Evolutionary conservation across 331 rosid species (phyloP).

Genomic region (Malus hybrid): DNA sequence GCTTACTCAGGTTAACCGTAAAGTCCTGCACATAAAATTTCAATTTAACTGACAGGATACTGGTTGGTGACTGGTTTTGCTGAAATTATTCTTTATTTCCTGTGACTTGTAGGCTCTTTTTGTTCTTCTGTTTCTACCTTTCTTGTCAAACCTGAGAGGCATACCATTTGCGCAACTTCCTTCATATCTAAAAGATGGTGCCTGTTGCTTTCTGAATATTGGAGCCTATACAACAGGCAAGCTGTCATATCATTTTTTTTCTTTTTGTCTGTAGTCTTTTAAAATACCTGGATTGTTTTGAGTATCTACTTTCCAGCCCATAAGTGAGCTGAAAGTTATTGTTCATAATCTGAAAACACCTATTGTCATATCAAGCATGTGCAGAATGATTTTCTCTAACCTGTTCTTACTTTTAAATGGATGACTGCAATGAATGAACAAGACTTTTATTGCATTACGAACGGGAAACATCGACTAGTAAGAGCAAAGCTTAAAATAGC

Average conservation of each 20-base stretch:
- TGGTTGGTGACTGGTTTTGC: neutral
- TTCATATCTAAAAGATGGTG: slow-evolving; percentile 67
- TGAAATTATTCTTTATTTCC: neutral
- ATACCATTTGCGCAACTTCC: slow-evolving; percentile 71
- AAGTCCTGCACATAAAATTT: neutral
- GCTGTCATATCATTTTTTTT: neutral
- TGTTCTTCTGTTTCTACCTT: slow-evolving; percentile 67
- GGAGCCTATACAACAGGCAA: slow-evolving; percentile 54
- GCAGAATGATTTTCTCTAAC: neutral
- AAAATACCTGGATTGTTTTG: neutral
- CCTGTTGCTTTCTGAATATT: slow-evolving; percentile 68
- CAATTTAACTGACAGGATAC: slow-evolving; percentile 4
- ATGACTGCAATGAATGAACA: neutral
- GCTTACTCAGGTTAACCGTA: neutral
- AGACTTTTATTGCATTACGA: neutral
- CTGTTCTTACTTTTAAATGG: neutral
- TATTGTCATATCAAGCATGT: neutral
- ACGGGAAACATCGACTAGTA: neutral
- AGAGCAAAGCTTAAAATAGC: neutral
- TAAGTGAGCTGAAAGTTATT: neutral
- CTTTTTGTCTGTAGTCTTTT: neutral
- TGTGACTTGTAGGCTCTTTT: slow-evolving; percentile 62
- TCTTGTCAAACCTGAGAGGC: slow-evolving; percentile 69
- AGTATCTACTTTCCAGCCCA: neutral
- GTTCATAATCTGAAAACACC: neutral